Base-by-base conservation (phyloP, 495 filamentous ascomycete species). In the Diplogelasinospora grovesii region DNA sequence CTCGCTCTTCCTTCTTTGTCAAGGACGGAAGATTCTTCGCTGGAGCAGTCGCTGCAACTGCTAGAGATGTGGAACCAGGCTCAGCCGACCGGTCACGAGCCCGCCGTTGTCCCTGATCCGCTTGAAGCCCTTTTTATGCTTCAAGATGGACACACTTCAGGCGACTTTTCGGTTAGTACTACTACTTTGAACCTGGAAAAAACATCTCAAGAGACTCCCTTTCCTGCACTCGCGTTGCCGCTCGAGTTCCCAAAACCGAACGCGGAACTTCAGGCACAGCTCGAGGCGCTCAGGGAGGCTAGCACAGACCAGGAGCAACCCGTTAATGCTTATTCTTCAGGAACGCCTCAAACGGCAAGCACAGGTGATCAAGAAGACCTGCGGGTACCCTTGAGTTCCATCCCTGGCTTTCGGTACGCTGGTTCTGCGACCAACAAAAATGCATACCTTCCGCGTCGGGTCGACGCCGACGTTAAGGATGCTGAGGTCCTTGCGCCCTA, bases 281-380 rank as follows among this genome's bases (percentile, higher is more conserved):
- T 53, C 5, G 2, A 22, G 23, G 13, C 29, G 15, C 43, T 49
- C 22, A 49, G 35, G 29, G 35, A 40, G 27, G 20, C 34, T 28
- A 13, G 16, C 13, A 14, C 22, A 38, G 15, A 14, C 35, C 4
- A 24, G 33, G 50, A 41, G 31, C 45, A 43, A 29, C 35, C 36
- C 21, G 36, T 53, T 53, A 49, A 53, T 49, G 22, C 42, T 32
- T 39, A 32, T n/a, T n/a, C n/a, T n/a, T 28, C 50, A 53, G 50
- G 30, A 28, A 39, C 15, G 20, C 19, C 11, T 32, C 21, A 23
- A 9, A 16, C 14, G 24, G 38, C 18, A 8, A 34, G 29, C 39
- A 10, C 1, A 13, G 28, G 6, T 19, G 4, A 14, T 16, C 25
- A 33, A n/a, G 28, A 25, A 11, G 28, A 14, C 28, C 7, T 6